These are phyloP conservation scores for Termitomyces titanicus DNA, from an alignment of 768 basidiomycete genomes.

Conservation along the genomic window DNA sequence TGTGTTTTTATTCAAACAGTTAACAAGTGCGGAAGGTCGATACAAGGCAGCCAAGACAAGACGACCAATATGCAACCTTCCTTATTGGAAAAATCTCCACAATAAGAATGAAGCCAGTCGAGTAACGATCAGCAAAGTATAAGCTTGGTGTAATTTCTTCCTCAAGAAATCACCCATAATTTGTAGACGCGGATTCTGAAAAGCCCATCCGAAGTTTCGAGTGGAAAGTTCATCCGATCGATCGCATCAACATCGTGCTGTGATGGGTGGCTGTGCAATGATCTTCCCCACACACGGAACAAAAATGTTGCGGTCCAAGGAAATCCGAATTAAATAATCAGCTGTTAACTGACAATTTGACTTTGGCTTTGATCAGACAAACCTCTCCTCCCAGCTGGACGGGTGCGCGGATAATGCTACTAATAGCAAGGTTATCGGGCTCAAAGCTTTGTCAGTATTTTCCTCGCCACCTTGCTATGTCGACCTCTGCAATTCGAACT, in stretches of 20 bases:
- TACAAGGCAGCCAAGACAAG: background rate
- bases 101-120: background rate
- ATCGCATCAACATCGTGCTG: too few species aligned
- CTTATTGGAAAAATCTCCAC: background rate
- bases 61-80: too few species aligned
- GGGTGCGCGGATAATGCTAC: constrained; percentile 7
- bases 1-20: background rate
- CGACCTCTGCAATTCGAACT: constrained; percentile 18
- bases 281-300: too few species aligned
- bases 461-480: constrained; percentile 12
- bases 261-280: too few species aligned
- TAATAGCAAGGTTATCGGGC: background rate
- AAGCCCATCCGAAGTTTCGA: too few species aligned
- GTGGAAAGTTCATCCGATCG: too few species aligned
- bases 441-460: constrained; percentile 6
- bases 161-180: background rate
- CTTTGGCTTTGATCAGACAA: too few species aligned
- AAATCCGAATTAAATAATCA: too few species aligned
- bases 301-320: too few species aligned
- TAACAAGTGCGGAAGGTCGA: background rate
- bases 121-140: background rate
- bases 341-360: too few species aligned
- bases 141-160: background rate
- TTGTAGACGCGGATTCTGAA: background rate
- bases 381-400: too few species aligned